Percentiles rank a stretch among this genome's conserved stretches.
These are phyloP conservation scores for Metschnikowia reukaufii DNA, from an alignment of 805 yeast species.

Conservation along the genomic window DNA sequence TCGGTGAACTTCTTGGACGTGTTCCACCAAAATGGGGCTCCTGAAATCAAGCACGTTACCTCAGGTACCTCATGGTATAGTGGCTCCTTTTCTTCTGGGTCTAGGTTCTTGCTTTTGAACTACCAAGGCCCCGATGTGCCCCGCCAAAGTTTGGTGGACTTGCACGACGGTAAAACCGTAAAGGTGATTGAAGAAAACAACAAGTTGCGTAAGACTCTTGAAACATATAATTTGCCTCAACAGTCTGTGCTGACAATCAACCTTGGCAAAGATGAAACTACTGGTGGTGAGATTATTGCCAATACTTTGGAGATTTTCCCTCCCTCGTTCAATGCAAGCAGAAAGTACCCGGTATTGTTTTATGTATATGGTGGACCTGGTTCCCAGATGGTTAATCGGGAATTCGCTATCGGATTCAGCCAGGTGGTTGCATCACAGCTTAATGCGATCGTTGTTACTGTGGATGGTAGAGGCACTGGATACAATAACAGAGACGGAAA, in stretches of 20 bases:
- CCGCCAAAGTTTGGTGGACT: conserved; percentile 63
- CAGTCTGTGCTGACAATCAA: conserved; percentile 52
- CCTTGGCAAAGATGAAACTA: conserved; percentile 49
- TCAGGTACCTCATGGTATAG: conserved; percentile 56
- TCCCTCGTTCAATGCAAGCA: conserved; percentile 57
- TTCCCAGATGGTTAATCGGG: conserved; percentile 73
- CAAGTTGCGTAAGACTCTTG: conserved; percentile 37
- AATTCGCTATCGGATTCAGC: conserved; percentile 63
- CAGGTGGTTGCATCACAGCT: conserved; percentile 74
- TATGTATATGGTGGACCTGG: conserved; percentile 96
- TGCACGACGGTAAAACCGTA: conserved; percentile 30
- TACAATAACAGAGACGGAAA: conserved; percentile 61
- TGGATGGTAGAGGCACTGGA: conserved; percentile 97
- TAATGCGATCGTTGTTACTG: conserved; percentile 85
- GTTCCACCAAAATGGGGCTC: conserved; percentile 36
- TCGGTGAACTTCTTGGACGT: conserved; percentile 53
- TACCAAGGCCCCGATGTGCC: conserved; percentile 83
- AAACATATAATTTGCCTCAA: conserved; percentile 57
- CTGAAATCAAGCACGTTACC: conserved; percentile 33
- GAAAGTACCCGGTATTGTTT: conserved; percentile 82
- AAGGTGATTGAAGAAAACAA: conserved; percentile 50
- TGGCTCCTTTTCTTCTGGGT: conserved; percentile 77
- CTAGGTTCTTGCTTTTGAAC: conserved; percentile 66
- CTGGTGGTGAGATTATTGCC: conserved; percentile 46
- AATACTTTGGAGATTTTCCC: conserved; percentile 81